Base-by-base conservation (phyloP, 2,329 filamentous ascomycete genomes). In the Exophiala viscosa region DNA sequence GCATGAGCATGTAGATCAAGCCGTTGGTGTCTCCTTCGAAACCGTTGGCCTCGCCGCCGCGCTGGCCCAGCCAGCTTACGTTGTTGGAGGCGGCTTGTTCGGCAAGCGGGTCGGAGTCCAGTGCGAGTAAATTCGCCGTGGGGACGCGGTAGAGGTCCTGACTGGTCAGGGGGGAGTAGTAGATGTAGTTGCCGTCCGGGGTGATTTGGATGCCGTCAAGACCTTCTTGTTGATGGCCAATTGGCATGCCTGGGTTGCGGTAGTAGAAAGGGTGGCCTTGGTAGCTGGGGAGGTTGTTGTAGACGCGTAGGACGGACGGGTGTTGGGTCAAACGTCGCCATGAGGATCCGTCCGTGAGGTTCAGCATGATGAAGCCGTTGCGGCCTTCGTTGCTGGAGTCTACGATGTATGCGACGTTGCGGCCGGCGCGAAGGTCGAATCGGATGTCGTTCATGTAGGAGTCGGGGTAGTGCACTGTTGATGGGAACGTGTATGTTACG, bases 361-460 rank as follows among this genome's bases (percentile, higher is more conserved):
- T 59, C 28, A 63, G 47, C 40, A 76, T 73, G 50, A 77, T 75
- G 62, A 77, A 74, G 5, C 71, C 73, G 2, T 66, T 71, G 14
- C 74, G 69, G 18, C 72, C 73, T 63, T 76, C 74, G 52, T 72
- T 73, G 48, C 67, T 72, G 58, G 66, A 71, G 62, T 77, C 73
- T 18, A 73, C 69, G 2, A 77, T 68, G 56, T 76, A 76, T 3
- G 71, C 74, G 20, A 76, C 69, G 9, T 74, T 72, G 15, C 65
- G 50, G 8, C 70, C 71, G 5, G 69, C 41, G n/a, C 72, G 67
- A 32, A 76, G 65, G 58, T 76, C 73, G 62, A 76, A 75, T 20
- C 73, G 71, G 2, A 76, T 50, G 52, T 76, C 74, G 54, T 76
- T 76, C 59, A 76, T 68, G 62, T 74, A 77, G 23, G 67, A 70